These are phyloP conservation scores for Naganishia randhawae DNA, from an alignment of 768 basidiomycete species.

Conservation along the genomic window DNA sequence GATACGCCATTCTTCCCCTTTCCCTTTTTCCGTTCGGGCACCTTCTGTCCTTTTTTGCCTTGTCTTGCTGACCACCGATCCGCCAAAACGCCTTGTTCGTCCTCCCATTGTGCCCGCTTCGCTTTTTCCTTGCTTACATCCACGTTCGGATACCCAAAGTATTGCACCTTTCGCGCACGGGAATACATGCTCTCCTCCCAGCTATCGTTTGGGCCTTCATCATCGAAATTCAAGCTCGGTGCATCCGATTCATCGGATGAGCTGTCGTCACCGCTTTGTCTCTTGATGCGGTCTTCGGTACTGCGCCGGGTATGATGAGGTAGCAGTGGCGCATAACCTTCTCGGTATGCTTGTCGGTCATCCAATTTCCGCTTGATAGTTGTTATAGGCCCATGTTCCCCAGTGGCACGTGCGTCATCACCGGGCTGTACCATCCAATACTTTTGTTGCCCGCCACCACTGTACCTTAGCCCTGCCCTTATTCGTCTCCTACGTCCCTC, in stretches of 20 bases:
- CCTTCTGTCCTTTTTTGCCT: constrained; percentile 47
- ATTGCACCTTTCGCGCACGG: constrained; percentile 73
- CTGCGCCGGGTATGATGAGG: constrained; percentile 53
- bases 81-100: constrained; percentile 76
- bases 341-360: constrained; percentile 53
- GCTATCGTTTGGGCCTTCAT: constrained; percentile 61
- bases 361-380: constrained; percentile 48
- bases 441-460: constrained; percentile 81
- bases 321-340: constrained; percentile 72
- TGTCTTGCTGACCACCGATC: constrained; percentile 67
- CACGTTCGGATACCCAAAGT: constrained; percentile 83
- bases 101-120: constrained; percentile 65
- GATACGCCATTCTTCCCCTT: constrained; percentile 57
- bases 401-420: constrained; percentile 41
- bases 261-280: constrained; percentile 48
- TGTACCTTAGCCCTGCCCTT: constrained; percentile 84
- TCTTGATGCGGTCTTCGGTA: constrained; percentile 32
- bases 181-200: constrained; percentile 65
- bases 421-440: constrained; percentile 86
- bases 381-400: constrained; percentile 48
- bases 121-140: constrained; percentile 79
- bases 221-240: constrained; percentile 61
- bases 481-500: constrained; percentile 79
- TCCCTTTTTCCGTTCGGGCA: constrained; percentile 50
- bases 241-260: constrained; percentile 44